Percentiles rank a stretch among this genome's conserved stretches.
phyloP scores from a whole-genome alignment of 2,329 filamentous ascomycete genomes.

The Alternaria arbusti region DNA sequence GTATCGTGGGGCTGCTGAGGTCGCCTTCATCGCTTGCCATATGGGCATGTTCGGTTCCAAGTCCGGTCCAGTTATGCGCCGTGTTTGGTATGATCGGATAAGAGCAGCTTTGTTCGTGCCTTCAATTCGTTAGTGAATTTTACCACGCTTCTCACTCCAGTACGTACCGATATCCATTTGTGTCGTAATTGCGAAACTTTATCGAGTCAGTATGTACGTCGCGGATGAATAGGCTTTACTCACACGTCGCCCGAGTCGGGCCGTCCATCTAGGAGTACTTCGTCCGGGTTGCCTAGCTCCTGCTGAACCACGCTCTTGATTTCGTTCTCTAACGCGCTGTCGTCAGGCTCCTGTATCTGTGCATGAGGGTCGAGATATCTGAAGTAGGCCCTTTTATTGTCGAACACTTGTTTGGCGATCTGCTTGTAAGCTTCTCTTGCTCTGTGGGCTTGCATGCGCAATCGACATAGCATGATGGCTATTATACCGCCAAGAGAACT shows the following conservation, averaged over 20 bases:
- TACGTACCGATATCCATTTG: conserved; percentile 33
- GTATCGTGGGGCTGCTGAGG: conserved; percentile 33
- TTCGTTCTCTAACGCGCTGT: conserved; percentile 23
- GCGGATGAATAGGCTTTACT: conserved; percentile 4
- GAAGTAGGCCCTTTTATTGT: conserved; percentile 38
- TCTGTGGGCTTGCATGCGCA: conserved; percentile 37
- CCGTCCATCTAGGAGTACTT: conserved; percentile 31
- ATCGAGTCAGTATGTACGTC: conserved; percentile 6
- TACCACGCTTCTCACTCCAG: background rate
- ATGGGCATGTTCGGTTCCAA: conserved; percentile 33
- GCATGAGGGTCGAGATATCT: conserved; percentile 29
- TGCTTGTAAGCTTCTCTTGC: conserved; percentile 39
- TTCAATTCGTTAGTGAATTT: background rate
- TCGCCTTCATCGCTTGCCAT: conserved; percentile 36
- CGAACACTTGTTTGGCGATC: conserved; percentile 31
- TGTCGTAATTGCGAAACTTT: conserved; percentile 38
- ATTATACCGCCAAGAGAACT: conserved; percentile 37
- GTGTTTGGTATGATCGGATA: conserved; percentile 40
- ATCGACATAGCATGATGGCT: conserved; percentile 38
- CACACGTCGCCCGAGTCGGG: conserved; percentile 39
- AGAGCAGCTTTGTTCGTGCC: conserved; percentile 35
- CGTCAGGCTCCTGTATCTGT: conserved; percentile 11
- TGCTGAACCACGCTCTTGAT: conserved; percentile 28
- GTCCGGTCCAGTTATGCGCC: conserved; percentile 39
- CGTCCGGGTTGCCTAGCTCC: conserved; percentile 26